Conservation (phyloP, 306 rosid species). For the Ziziphus jujuba region DNA sequence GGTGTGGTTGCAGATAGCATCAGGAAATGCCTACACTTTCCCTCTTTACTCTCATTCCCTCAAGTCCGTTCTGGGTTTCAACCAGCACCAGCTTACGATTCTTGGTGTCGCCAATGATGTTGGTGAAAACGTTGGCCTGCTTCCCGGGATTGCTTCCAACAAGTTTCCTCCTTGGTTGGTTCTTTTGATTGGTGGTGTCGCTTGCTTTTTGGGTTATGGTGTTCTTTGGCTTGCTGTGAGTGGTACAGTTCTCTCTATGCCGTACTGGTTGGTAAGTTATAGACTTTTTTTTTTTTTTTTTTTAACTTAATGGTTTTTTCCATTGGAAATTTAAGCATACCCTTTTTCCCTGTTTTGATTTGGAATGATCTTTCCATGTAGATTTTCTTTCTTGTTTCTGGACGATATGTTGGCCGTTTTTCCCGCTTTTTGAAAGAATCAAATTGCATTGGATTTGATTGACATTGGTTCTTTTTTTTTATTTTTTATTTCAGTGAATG, state of each 20-base stretch:
- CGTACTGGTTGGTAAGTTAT: slow-evolving; percentile 56
- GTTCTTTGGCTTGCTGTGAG: slow-evolving; percentile 57
- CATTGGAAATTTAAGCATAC: not conserved
- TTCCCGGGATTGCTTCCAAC: slow-evolving; percentile 74
- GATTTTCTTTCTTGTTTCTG: not conserved
- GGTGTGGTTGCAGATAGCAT: slow-evolving; percentile 68
- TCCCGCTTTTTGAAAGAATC: no score
- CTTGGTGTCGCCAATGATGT: slow-evolving; percentile 82
- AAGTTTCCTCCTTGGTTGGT: slow-evolving; percentile 75
- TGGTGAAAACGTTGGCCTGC: slow-evolving; percentile 77
- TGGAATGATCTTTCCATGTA: not conserved
- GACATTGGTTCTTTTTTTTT: not conserved
- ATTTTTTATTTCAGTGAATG: not conserved
- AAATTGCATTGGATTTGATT: not conserved
- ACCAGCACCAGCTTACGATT: slow-evolving; percentile 61
- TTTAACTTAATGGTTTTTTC: not conserved
- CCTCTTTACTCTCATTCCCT: slow-evolving; percentile 72
- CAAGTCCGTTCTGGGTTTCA: slow-evolving; percentile 68
- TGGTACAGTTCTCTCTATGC: slow-evolving; percentile 41
- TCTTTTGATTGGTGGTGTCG: slow-evolving; percentile 51
- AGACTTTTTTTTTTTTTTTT: not conserved
- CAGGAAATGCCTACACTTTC: slow-evolving; percentile 58
- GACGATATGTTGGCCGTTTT: no score
- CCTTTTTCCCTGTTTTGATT: not conserved
- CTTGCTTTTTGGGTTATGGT: slow-evolving; percentile 66